Percentiles rank a stretch among this genome's conserved stretches.
Conservation (phyloP, 2,329 filamentous ascomycete species). For the Aspergillus tubingensis region DNA sequence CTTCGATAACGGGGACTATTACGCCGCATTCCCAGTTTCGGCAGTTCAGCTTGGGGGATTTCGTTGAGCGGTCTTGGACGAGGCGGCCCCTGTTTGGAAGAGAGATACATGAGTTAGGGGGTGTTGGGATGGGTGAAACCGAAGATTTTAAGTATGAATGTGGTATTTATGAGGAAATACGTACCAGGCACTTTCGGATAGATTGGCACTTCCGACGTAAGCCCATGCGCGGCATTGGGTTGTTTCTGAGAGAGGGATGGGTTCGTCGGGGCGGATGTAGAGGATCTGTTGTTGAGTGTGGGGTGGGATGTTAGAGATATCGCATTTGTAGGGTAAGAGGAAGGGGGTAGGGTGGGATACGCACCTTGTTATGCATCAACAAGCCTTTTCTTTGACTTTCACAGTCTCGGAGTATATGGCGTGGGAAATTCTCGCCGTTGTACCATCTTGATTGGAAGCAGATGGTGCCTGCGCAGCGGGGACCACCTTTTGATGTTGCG, state of each 20-base stretch:
- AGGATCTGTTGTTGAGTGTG: slow-evolving; percentile 28
- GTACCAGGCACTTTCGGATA: slow-evolving; percentile 91
- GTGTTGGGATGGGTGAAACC: neutral
- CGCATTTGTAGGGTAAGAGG: no score
- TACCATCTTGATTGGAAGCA: slow-evolving; percentile 76
- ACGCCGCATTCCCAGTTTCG: slow-evolving; percentile 98
- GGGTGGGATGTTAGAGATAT: neutral
- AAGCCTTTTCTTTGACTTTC: slow-evolving; percentile 69
- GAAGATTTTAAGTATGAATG: neutral
- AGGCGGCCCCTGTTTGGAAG: slow-evolving; percentile 67
- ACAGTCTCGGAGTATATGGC: slow-evolving; percentile 71
- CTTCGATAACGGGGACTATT: slow-evolving; percentile 60
- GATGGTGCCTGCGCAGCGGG: slow-evolving; percentile 73
- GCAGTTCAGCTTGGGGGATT: slow-evolving; percentile 73
- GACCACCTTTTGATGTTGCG: slow-evolving; percentile 62
- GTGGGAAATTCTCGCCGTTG: slow-evolving; percentile 69
- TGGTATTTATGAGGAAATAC: slow-evolving; percentile 31
- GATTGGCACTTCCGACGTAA: slow-evolving; percentile 87
- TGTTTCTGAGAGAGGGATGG: slow-evolving; percentile 25
- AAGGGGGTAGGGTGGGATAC: no score
- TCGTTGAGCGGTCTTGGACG: slow-evolving; percentile 67
- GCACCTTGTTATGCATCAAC: slow-evolving; percentile 85
- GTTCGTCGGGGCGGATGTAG: slow-evolving; percentile 33
- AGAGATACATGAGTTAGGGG: neutral
- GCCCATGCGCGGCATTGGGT: slow-evolving; percentile 63